These are phyloP conservation scores for Lactarius trivialis DNA, from an alignment of 768 basidiomycete species.

Conservation along the genomic window DNA sequence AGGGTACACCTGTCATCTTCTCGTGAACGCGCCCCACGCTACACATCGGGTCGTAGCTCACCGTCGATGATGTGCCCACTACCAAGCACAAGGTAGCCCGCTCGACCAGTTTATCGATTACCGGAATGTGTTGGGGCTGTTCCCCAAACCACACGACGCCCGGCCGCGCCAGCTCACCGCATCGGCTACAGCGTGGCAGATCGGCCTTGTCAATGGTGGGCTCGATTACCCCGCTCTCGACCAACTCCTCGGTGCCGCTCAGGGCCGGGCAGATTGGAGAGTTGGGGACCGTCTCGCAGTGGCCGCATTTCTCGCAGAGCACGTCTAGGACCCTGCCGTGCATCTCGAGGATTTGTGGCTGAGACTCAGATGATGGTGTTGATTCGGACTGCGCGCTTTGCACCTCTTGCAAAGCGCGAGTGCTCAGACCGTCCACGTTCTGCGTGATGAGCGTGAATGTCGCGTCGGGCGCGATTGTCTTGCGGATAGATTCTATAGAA, in stretches of 20 bases:
- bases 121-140: slow-evolving; percentile 26
- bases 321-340: slow-evolving; percentile 55
- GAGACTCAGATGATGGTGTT: neutral
- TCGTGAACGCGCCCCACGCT: neutral
- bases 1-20: slow-evolving; percentile 29
- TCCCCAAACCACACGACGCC: slow-evolving; percentile 43
- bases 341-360: slow-evolving; percentile 43
- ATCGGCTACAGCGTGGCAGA: slow-evolving; percentile 31
- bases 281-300: slow-evolving; percentile 35
- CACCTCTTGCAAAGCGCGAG: slow-evolving; percentile 32
- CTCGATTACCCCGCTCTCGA: slow-evolving; percentile 12
- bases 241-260: slow-evolving; percentile 35
- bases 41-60: neutral
- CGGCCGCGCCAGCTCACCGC: slow-evolving; percentile 31
- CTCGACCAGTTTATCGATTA: slow-evolving; percentile 28
- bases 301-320: slow-evolving; percentile 39
- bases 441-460: slow-evolving; percentile 51
- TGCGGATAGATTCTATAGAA: slow-evolving; percentile 35
- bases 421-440: slow-evolving; percentile 53
- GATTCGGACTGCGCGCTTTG: neutral
- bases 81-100: slow-evolving; percentile 34
- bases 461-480: slow-evolving; percentile 36
- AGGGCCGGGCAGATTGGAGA: slow-evolving; percentile 44
- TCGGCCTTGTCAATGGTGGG: slow-evolving; percentile 28
- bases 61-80: slow-evolving; percentile 35